These are phyloP conservation scores for Alternaria viburni DNA, from an alignment of 2,329 filamentous ascomycete genomes.

Conservation along the genomic window DNA sequence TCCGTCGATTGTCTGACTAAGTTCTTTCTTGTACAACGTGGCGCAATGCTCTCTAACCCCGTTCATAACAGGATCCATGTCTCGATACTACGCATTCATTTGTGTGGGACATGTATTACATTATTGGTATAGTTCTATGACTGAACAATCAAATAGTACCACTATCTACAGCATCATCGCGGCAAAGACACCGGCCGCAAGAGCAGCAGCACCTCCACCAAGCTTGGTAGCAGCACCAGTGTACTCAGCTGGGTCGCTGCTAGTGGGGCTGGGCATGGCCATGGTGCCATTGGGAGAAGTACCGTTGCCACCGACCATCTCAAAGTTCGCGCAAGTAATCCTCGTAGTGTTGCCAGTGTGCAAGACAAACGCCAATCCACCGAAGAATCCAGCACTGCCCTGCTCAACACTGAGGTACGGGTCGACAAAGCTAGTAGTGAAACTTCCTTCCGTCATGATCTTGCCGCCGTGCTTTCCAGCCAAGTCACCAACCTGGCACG, in stretches of 20 bases:
- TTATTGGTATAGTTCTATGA: not conserved
- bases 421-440: slow-evolving; percentile 51
- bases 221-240: slow-evolving; percentile 22
- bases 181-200: slow-evolving; percentile 18
- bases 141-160: not conserved
- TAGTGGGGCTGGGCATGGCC: slow-evolving; percentile 11
- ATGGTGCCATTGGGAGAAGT: slow-evolving; percentile 7
- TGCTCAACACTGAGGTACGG: slow-evolving; percentile 55
- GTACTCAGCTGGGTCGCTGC: slow-evolving; percentile 13
- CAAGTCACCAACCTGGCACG: slow-evolving; percentile 52
- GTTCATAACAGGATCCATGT: not conserved
- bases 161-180: slow-evolving; percentile 12
- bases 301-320: slow-evolving; percentile 17
- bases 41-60: not conserved
- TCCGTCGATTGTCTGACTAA: not conserved
- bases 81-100: not conserved
- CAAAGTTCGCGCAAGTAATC: slow-evolving; percentile 63
- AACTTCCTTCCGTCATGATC: slow-evolving; percentile 35
- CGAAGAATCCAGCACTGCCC: slow-evolving; percentile 54
- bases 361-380: slow-evolving; percentile 59
- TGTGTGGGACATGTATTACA: not conserved
- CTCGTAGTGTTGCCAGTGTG: slow-evolving; percentile 58
- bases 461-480: slow-evolving; percentile 51
- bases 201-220: slow-evolving; percentile 6
- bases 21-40: not conserved